Evolutionary conservation across 192 early-diverging fungal genomes (phyloP).

Genomic region (Umbelopsis vinacea): DNA sequence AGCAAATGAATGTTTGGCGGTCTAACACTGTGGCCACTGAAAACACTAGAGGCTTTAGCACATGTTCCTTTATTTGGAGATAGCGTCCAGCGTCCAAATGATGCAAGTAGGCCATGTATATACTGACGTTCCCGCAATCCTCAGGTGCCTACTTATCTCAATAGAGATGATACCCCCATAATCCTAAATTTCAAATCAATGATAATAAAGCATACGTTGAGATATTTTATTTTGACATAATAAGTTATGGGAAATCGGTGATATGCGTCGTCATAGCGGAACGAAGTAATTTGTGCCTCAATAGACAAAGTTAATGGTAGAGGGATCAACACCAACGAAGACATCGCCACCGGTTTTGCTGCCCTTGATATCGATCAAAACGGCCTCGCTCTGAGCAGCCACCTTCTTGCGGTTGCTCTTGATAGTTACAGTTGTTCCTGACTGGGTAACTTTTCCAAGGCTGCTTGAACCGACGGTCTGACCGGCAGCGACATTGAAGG

Average conservation of each 20-base stretch:
- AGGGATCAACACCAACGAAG: conserved; percentile 8
- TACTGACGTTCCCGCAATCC: too few species aligned
- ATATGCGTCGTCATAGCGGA: too few species aligned
- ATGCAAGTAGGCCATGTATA: too few species aligned
- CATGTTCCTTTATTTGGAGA: neutral
- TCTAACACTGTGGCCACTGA: neutral
- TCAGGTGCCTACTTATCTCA: too few species aligned
- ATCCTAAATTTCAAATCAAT: too few species aligned
- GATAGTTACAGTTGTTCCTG: conserved; percentile 1
- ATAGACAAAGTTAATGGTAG: conserved; percentile 1
- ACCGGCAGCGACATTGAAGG: conserved; percentile 5
- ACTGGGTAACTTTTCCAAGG: conserved; percentile 4
- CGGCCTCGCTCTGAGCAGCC: neutral
- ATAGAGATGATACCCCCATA: too few species aligned
- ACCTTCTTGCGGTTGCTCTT: conserved; percentile 14
- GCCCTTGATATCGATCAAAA: conserved; percentile 10
- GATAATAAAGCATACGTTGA: too few species aligned
- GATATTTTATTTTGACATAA: too few species aligned
- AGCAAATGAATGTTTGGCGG: neutral
- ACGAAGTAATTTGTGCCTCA: neutral
- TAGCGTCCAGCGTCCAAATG: too few species aligned
- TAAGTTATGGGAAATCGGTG: too few species aligned
- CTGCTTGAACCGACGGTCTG: conserved; percentile 5
- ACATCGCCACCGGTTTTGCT: conserved; percentile 1
- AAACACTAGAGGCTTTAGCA: neutral